These are phyloP conservation scores for Mycocalia duriaeana DNA, from an alignment of 1,284 basidiomycete genomes.

Conservation along the genomic window DNA sequence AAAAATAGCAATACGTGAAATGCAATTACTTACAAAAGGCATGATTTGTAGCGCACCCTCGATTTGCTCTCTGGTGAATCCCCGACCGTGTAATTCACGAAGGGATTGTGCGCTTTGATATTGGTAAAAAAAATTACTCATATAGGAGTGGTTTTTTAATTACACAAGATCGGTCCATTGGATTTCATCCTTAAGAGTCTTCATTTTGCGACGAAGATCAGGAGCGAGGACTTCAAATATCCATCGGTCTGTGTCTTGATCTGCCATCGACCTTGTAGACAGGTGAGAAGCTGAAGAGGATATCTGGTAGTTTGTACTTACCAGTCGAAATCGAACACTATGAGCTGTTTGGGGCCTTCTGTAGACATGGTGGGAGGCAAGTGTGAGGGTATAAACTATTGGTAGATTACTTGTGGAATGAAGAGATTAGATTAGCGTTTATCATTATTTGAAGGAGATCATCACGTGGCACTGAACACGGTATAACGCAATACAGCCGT, in stretches of 20 bases:
- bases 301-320: conserved; percentile 28
- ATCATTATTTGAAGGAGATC: no score
- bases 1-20: conserved; percentile 2
- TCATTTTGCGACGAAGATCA: conserved; percentile 80
- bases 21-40: conserved; percentile 69
- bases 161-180: conserved; percentile 97
- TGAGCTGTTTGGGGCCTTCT: conserved; percentile 67
- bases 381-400: conserved; percentile 2
- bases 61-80: conserved; percentile 71
- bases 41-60: conserved; percentile 73
- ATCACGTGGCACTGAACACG: no score
- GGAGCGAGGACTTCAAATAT: conserved; percentile 90
- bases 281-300: conserved; percentile 3
- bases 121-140: conserved; percentile 8
- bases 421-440: not conserved
- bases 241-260: conserved; percentile 97
- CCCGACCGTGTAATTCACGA: conserved; percentile 64
- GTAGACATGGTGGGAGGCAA: conserved; percentile 28
- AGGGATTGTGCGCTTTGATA: conserved; percentile 68
- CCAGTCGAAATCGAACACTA: conserved; percentile 99
- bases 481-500: no score
- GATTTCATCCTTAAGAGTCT: conserved; percentile 57
- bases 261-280: conserved; percentile 72
- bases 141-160: conserved; percentile 24
- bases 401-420: not conserved